A percentile compares a stretch with the other conserved stretches of the same genome.
phyloP scores from a whole-genome alignment of 2,329 filamentous ascomycete species.

The Emergomyces pasteurianus region DNA sequence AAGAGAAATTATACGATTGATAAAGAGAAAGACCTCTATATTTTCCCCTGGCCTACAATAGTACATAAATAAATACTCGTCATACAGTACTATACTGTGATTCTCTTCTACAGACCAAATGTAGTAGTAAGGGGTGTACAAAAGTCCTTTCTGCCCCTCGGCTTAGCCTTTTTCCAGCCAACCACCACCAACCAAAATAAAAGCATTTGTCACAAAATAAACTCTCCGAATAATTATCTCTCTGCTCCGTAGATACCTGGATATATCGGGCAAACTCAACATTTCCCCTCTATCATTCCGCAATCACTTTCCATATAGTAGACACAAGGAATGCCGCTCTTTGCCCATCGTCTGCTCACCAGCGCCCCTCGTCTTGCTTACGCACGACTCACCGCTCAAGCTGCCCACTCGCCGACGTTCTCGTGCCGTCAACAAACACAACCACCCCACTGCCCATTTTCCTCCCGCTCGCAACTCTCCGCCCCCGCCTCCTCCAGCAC shows the following conservation, averaged over 20 bases:
- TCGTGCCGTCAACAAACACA: neutral
- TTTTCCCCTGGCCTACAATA: too few species aligned
- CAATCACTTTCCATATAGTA: neutral
- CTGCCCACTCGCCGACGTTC: neutral
- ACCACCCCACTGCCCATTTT: neutral
- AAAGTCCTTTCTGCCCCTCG: neutral
- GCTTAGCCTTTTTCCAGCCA: neutral
- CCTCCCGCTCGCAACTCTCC: neutral
- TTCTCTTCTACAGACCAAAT: neutral
- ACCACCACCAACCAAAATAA: neutral
- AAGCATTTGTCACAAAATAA: too few species aligned
- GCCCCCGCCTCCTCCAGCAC: conserved; percentile 9
- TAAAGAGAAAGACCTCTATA: too few species aligned
- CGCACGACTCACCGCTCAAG: neutral
- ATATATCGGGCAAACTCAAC: neutral
- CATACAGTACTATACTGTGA: neutral
- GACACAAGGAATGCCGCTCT: neutral
- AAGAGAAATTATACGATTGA: too few species aligned
- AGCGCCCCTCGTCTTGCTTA: neutral
- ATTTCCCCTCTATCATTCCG: neutral
- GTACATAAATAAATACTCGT: too few species aligned
- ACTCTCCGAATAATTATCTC: neutral
- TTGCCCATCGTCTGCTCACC: neutral
- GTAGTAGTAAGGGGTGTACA: neutral
- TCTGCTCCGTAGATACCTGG: too few species aligned